Evolutionary conservation across 129 eudicot genomes (phyloP), one percentile per base, ranked within the genome.

Genomic region (Flaveria brownii): DNA sequence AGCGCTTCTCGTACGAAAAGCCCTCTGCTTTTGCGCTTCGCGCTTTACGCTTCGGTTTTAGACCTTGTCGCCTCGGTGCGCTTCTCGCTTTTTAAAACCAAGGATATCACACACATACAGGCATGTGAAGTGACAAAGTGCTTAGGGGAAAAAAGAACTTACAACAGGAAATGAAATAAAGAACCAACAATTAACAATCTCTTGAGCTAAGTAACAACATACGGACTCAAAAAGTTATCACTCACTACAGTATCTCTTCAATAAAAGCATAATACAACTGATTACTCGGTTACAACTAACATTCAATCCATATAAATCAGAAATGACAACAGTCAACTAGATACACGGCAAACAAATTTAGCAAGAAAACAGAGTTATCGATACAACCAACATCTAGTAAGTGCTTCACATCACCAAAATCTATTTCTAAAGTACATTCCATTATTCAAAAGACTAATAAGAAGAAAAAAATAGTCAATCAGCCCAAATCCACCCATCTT

Each of bases 341-440:
- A 4, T 36, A 36, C 7, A 71, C 54, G 64, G 17, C 49, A 71
- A 30, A 71, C 49, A 51, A n/a, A 51, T 28, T 28, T 8, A 28
- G 28, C 50, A 52, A 51, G 10, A 36, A 71, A 71, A 64, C 41
- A 9, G 33, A 50, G 63, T 16, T 26, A 28, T 51, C 63, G n/a
- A 51, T n/a, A 30, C 49, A 51, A 28, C 63, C 46, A 26, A 70
- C 52, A 70, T 28, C 74, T 39, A 47, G 0, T 70, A 42, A 70
- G 43, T 47, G 15, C 75, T 9, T 16, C 30, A 51, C 60, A 55
- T 71, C 33, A 28, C 76, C 49, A 10, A 74, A 61, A 26, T 75
- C 63, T 26, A 75, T 11, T 62, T 46, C 71, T 7, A 26, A 45
- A 26, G 15, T 46, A 74, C 71, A 74, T 57, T 74, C 70, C 22